These are phyloP conservation scores for Proliferodiscus dingleyae DNA, from an alignment of 2,329 filamentous ascomycete species.

Conservation along the genomic window DNA sequence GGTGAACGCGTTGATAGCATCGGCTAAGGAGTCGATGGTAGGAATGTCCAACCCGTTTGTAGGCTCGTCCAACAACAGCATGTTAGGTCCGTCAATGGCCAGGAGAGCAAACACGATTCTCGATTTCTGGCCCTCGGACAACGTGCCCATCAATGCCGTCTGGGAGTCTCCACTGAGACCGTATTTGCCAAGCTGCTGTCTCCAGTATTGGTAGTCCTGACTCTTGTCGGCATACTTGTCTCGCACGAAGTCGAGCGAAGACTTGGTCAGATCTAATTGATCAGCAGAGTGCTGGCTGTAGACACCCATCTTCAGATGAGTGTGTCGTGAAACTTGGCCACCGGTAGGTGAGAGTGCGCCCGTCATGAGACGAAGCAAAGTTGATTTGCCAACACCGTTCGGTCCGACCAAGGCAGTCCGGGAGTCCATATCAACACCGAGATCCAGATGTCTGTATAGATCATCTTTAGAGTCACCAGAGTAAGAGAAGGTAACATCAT, in stretches of 20 bases:
- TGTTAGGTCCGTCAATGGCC: slow-evolving; percentile 94
- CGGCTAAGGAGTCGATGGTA: slow-evolving; percentile 93
- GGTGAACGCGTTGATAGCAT: slow-evolving; percentile 90
- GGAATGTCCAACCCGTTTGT: slow-evolving; percentile 99
- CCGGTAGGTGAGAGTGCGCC: slow-evolving; percentile 82
- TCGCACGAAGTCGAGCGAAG: slow-evolving; percentile 91
- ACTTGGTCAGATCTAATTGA: slow-evolving; percentile 97
- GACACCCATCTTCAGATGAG: slow-evolving; percentile 95
- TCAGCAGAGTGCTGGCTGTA: slow-evolving; percentile 99
- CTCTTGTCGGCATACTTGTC: slow-evolving; percentile 87
- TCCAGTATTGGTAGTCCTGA: slow-evolving; percentile 99
- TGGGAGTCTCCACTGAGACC: slow-evolving; percentile 90
- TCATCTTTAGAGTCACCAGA: slow-evolving; percentile 85
- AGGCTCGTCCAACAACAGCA: slow-evolving; percentile 95
- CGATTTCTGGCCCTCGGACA: slow-evolving; percentile 96
- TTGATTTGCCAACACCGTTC: slow-evolving; percentile 99
- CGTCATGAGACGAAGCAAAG: slow-evolving; percentile 91
- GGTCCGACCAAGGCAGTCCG: slow-evolving; percentile 94
- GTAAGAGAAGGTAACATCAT: slow-evolving; percentile 97
- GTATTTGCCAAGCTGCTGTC: slow-evolving; percentile 92
- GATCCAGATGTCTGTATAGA: slow-evolving; percentile 92
- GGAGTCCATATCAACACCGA: slow-evolving; percentile 99
- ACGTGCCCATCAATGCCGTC: slow-evolving; percentile 94
- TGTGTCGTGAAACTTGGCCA: slow-evolving; percentile 84
- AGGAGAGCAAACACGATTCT: slow-evolving; percentile 97